phyloP scores from a whole-genome alignment of 2,329 filamentous ascomycete species.

The Cladobotryum mycophilum region DNA sequence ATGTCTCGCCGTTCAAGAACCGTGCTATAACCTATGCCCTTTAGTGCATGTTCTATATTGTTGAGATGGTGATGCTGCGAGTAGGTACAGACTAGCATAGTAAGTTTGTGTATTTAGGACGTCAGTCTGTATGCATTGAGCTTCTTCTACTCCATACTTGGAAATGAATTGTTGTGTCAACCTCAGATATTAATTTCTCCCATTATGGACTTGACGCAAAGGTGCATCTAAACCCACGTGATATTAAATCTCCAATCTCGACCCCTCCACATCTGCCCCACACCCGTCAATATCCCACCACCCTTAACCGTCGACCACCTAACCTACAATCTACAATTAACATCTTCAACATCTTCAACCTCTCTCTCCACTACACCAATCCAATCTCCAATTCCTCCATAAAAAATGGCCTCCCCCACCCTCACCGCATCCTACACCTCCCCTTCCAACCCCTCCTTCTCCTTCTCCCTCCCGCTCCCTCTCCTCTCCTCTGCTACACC shows the following conservation, averaged over 20 bases:
- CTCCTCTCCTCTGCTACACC: conserved; percentile 16
- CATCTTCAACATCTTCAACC: background rate
- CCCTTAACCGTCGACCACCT: background rate
- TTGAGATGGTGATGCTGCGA: too few relatives aligned
- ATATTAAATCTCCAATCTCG: background rate
- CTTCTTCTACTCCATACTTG: too few relatives aligned
- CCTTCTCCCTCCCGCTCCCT: conserved; percentile 31
- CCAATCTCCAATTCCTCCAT: background rate
- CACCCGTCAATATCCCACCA: conserved; percentile 14
- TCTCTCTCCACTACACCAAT: background rate
- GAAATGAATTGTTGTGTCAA: too few relatives aligned
- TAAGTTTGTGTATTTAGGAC: too few relatives aligned
- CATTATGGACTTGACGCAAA: too few relatives aligned
- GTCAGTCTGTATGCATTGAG: too few relatives aligned
- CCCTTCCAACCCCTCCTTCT: conserved; percentile 42
- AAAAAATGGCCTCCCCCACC: background rate
- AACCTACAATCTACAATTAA: conserved; percentile 4
- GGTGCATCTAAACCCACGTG: too few relatives aligned
- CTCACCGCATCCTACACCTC: conserved; percentile 52
- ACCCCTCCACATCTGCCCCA: conserved; percentile 5
- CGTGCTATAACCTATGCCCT: too few relatives aligned
- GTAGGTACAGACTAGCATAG: too few relatives aligned
- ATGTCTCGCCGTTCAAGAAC: too few relatives aligned
- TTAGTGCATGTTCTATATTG: too few relatives aligned
- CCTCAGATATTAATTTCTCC: too few relatives aligned